phyloP scores from a whole-genome alignment of 2,329 filamentous ascomycete genomes.

The Helicocarpus griseus region DNA sequence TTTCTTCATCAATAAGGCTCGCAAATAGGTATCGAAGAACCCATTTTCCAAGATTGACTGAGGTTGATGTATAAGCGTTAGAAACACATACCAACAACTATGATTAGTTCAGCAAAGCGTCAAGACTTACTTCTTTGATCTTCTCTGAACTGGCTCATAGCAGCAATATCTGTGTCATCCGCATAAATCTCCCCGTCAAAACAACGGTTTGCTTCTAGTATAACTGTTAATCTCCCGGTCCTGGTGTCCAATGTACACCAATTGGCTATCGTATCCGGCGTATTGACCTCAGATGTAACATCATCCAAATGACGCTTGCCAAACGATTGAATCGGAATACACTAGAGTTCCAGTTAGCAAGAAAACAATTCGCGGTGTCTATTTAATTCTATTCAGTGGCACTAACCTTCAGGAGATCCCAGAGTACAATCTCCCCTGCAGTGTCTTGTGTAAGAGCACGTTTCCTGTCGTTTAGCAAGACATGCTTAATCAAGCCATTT shows the following conservation, averaged over 20 bases:
- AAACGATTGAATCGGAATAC: constrained; percentile 79
- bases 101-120: neutral
- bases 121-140: constrained; percentile 73
- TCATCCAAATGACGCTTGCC: constrained; percentile 92
- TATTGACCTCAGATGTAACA: constrained; percentile 78
- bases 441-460: constrained; percentile 87
- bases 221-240: constrained; percentile 82
- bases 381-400: neutral
- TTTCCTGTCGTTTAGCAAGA: constrained; percentile 80
- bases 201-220: constrained; percentile 87
- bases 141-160: constrained; percentile 72
- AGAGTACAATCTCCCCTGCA: constrained; percentile 85
- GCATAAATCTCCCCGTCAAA: constrained; percentile 98
- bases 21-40: constrained; percentile 85
- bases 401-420: constrained; percentile 78
- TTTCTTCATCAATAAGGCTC: constrained; percentile 80
- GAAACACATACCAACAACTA: neutral
- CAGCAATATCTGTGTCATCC: constrained; percentile 68
- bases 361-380: neutral
- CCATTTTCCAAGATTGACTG: constrained; percentile 96
- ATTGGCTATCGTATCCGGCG: constrained; percentile 76
- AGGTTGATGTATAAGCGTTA: neutral
- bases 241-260: constrained; percentile 95
- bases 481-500: constrained; percentile 88
- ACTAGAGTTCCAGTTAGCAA: constrained; percentile 43